Base-by-base conservation (phyloP, 331 rosid species). In the Phaseolus coccineus region DNA sequence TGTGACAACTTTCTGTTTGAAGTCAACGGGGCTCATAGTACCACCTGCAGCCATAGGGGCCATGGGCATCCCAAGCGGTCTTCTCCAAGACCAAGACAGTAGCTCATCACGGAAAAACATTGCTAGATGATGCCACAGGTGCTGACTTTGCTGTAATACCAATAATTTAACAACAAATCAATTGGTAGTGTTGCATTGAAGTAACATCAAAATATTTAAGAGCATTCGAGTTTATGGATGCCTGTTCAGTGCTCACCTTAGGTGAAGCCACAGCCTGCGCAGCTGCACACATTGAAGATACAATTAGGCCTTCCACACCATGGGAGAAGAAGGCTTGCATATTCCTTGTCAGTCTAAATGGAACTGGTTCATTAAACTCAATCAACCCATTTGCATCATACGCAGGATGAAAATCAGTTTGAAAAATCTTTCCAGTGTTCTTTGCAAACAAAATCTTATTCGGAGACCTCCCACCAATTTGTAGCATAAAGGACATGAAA, bases 31-130 rank as follows among this genome's bases (percentile, higher is more conserved):
- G 76, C 86, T 96, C 89, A 91, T 88, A 40, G 90, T 76, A 44
- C 97, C 85, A 53, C 97, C 98, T 46, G 95, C 97, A 67, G 94
- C 85, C 77, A 93, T 82, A 30, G 97, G 87, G 56, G 91, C 91
- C 80, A 91, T 81, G 78, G 98, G 95, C 94, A 91, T 88, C 85
- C 99, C 99, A 9, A 90, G 90, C 19, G 98, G 97, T 87, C 98
- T 91, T 88, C 99, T 92, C 99, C 99, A 96, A 76, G 99, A 96
- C 98, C 97, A 96, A 40, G 99, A 96, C 71, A 96, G 87, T 50
- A 96, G 89, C 84, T 96, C 99, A 84, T 96, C 99, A 2, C 99
- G 98, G 92, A 96, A 96, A 80, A 96, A 96, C 99, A 96, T 96
- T 15, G 99, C 99, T 64, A 96, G 84, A 81, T 96, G 99, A 85